Conservation (phyloP, 108 stramenopile genomes). For the Skeletonema grethae region DNA sequence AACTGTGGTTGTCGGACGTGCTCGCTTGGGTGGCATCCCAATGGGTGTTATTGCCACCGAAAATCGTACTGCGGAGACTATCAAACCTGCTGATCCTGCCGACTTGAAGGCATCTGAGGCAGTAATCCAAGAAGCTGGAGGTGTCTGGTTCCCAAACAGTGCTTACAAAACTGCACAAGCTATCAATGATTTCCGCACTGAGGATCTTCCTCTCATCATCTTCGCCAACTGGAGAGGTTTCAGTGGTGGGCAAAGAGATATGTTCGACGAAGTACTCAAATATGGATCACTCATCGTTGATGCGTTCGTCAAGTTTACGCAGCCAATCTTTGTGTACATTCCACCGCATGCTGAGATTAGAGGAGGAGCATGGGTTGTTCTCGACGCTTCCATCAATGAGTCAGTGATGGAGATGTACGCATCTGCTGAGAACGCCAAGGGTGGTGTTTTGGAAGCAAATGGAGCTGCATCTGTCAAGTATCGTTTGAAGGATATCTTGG, state of each 20-base stretch:
- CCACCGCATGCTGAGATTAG: conserved; percentile 98
- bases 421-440: conserved; percentile 77
- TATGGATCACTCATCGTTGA: conserved; percentile 99
- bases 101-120: conserved; percentile 93
- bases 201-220: conserved; percentile 96
- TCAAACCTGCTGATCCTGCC: conserved; percentile 98
- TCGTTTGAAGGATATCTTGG: conserved; percentile 88
- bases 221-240: conserved; percentile 99
- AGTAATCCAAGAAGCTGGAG: conserved; percentile 92
- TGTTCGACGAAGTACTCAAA: conserved; percentile 99
- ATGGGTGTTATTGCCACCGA: conserved; percentile 98
- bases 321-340: conserved; percentile 99
- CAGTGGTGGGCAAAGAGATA: conserved; percentile 98
- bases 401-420: conserved; percentile 99
- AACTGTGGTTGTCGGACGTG: conserved; percentile 96
- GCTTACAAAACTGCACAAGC: conserved; percentile 99
- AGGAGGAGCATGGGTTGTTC: conserved; percentile 99
- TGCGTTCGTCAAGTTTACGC: conserved; percentile 95
- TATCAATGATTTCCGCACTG: conserved; percentile 97
- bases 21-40: conserved; percentile 97
- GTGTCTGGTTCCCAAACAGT: conserved; percentile 99
- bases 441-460: conserved; percentile 98
- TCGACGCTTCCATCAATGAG: conserved; percentile 98
- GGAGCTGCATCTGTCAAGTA: conserved; percentile 98
- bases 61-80: conserved; percentile 91